Conservation (phyloP, 2,329 filamentous ascomycete genomes). For the Paraphoma sp. region DNA sequence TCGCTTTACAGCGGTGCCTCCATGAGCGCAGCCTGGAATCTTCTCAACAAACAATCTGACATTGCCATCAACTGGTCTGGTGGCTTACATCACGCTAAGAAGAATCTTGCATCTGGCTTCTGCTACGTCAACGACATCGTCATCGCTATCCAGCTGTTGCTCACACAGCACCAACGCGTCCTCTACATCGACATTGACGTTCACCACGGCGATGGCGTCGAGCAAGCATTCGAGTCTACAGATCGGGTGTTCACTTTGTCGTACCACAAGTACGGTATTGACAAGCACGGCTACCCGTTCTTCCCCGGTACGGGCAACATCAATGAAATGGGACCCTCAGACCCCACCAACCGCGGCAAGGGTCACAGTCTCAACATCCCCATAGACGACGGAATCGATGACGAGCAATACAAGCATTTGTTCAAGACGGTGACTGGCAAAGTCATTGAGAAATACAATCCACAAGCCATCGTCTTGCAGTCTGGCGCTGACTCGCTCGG, state of each 20-base stretch:
- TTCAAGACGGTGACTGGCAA: conserved; percentile 82
- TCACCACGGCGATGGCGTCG: conserved; percentile 88
- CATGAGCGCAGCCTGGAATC: conserved; percentile 87
- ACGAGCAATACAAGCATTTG: conserved; percentile 84
- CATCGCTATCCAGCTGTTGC: conserved; percentile 85
- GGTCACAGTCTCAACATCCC: conserved; percentile 92
- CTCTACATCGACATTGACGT: conserved; percentile 96
- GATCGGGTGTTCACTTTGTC: conserved; percentile 91
- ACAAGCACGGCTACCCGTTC: conserved; percentile 63
- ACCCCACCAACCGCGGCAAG: conserved; percentile 83
- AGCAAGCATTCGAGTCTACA: conserved; percentile 88
- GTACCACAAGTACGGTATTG: conserved; percentile 94
- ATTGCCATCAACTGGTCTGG: conserved; percentile 99
- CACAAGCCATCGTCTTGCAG: conserved; percentile 89
- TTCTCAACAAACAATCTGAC: conserved; percentile 84
- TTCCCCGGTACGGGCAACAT: conserved; percentile 92
- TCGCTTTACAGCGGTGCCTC: conserved; percentile 91
- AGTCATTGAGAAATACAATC: conserved; percentile 83
- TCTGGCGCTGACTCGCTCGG: conserved; percentile 95
- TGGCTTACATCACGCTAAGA: conserved; percentile 95
- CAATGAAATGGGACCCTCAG: conserved; percentile 82
- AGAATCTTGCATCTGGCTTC: conserved; percentile 90
- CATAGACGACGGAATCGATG: conserved; percentile 87
- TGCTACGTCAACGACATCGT: conserved; percentile 99
- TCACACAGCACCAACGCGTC: conserved; percentile 82